phyloP scores from a whole-genome alignment of 495 filamentous ascomycete species.

The Penicillium canescens region DNA sequence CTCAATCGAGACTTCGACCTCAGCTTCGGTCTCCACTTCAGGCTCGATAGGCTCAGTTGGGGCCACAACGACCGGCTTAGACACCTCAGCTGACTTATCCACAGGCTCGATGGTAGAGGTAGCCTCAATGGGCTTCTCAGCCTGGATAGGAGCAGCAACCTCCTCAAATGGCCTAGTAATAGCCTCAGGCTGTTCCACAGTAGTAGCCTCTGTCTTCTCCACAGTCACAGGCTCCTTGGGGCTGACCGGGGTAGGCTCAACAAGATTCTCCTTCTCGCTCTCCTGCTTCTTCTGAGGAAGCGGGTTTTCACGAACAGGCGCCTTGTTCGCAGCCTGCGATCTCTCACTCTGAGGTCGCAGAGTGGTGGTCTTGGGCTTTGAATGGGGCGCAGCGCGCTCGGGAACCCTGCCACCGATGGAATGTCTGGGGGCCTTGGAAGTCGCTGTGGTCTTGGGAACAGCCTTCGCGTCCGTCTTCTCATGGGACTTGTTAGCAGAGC shows the following conservation, averaged over 20 bases:
- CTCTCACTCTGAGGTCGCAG: slow-evolving; percentile 24
- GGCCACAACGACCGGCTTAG: slow-evolving; percentile 5
- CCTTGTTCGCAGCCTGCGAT: slow-evolving; percentile 17
- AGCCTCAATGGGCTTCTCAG: not conserved
- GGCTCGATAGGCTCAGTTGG: not conserved
- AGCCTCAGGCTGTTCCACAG: slow-evolving; percentile 8
- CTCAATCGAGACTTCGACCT: no score
- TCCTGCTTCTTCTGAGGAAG: slow-evolving; percentile 10
- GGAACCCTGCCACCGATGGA: slow-evolving; percentile 14
- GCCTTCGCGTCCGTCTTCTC: slow-evolving; percentile 62
- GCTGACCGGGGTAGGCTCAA: slow-evolving; percentile 6
- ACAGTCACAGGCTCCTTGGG: slow-evolving; percentile 11
- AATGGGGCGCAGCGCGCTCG: slow-evolving; percentile 19
- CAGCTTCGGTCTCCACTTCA: no score
- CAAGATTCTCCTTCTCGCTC: slow-evolving; percentile 27
- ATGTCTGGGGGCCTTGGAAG: slow-evolving; percentile 20
- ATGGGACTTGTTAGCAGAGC: slow-evolving; percentile 72
- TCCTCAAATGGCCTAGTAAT: not conserved
- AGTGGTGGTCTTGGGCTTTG: slow-evolving; percentile 24
- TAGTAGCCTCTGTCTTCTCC: not conserved
- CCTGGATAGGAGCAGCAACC: not conserved
- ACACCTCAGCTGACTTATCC: slow-evolving; percentile 5
- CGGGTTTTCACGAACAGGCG: slow-evolving; percentile 5
- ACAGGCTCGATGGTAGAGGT: not conserved
- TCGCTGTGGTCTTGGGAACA: slow-evolving; percentile 29